Base-by-base conservation (phyloP, 805 yeast species). In the Starmerella vaccinii region DNA sequence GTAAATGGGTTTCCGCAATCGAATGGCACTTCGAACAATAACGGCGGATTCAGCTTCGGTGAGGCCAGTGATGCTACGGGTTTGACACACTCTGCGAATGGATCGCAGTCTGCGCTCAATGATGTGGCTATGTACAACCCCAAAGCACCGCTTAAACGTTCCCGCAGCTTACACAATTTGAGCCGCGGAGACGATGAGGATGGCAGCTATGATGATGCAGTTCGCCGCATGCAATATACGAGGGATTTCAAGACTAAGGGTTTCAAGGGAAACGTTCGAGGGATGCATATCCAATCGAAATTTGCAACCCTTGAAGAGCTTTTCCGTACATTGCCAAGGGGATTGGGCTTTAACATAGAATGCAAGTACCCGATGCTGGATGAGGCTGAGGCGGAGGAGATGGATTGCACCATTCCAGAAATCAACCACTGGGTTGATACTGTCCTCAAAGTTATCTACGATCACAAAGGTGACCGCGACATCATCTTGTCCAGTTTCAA, bases 301-400 rank as follows among this genome's bases (percentile, higher is more conserved):
- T 90, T 90, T 65, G 95, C 90, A 8, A 88, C 97, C 0, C 72
- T 90, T 57, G 82, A 77, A 59, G 95, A 89, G 57, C 74, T 89
- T 43, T 87, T 90, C 69, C 75, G 76, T 61, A 84, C 84, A 57
- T 68, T 90, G 23, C 97, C 97, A 1, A 71, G 74, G 51, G 76
- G 75, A 52, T 94, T 89, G 15, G 97, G 97, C 0, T 89, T 92
- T 70, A 90, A 90, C 63, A 86, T 90, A 54, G 97, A 90, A 66
- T 81, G 92, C 67, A 88, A 90, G 64, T 90, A 88, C 63, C 97
- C 97, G 1, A 84, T 90, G 92, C 73, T 87, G 47, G 95, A 87
- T 64, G 97, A 90, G 68, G 89, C 95, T 0, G 84, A 88, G 64
- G 74, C 73, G 2, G 97, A 90, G 63, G 87, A 82, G 53, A 82